phyloP scores from a whole-genome alignment of 2,329 filamentous ascomycete genomes.

The Ophiocordyceps camponoti-floridani region DNA sequence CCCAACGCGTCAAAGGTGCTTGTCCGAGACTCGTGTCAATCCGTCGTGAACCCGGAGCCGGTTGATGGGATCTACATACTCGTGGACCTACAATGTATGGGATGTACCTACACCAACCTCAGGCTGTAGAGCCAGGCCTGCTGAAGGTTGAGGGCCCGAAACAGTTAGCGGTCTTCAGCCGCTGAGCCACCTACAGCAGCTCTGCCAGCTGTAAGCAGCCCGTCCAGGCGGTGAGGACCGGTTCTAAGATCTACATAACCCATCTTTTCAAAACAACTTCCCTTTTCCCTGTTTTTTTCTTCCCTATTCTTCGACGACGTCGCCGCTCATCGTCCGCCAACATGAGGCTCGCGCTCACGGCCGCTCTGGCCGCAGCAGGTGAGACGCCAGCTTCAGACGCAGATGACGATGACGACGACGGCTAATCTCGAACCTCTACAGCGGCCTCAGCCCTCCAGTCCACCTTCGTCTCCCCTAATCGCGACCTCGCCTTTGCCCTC shows the following conservation, averaged over 20 bases:
- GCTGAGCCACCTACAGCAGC: no score
- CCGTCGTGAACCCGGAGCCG: no score
- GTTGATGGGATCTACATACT: no score
- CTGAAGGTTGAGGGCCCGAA: not conserved
- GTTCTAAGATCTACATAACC: no score
- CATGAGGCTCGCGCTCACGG: conserved; percentile 13
- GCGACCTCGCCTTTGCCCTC: conserved; percentile 28
- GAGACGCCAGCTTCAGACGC: conserved; percentile 1
- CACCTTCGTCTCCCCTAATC: conserved; percentile 24
- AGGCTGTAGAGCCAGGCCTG: no score
- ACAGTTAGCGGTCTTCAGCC: not conserved
- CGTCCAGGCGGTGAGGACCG: not conserved
- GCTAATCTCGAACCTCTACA: not conserved
- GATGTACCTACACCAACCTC: no score
- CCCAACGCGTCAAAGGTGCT: no score
- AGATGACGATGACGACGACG: not conserved
- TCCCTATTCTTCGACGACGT: not conserved
- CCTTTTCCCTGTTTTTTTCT: no score
- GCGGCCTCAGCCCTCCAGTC: conserved; percentile 11
- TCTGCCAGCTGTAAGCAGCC: no score
- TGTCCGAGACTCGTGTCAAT: no score
- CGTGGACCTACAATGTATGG: no score
- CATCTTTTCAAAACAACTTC: no score
- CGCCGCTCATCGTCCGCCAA: not conserved
- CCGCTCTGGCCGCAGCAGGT: conserved; percentile 9